phyloP scores from a whole-genome alignment of 2,329 filamentous ascomycete genomes.

The Trichophyton mentagrophytes region DNA sequence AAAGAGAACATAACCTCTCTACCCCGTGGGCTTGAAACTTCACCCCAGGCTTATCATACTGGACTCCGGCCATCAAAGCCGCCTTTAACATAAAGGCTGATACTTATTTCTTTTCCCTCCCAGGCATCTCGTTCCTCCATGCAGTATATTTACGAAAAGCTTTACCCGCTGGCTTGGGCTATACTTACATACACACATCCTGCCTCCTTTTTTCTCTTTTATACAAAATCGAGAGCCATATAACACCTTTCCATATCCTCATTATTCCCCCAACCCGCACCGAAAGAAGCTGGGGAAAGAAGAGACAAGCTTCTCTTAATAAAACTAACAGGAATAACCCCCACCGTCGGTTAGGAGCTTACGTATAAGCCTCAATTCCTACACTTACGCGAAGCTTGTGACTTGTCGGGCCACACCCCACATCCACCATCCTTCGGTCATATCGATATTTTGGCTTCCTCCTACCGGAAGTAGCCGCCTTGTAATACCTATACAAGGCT shows the following conservation, averaged over 20 bases:
- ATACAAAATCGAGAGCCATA: neutral
- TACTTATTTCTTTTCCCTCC: neutral
- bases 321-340: neutral
- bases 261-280: neutral
- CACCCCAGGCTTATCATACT: neutral
- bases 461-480: neutral
- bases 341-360: neutral
- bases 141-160: neutral
- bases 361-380: neutral
- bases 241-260: neutral
- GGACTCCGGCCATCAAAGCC: neutral
- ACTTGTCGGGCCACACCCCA: neutral
- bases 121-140: neutral
- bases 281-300: neutral
- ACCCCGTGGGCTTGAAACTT: neutral
- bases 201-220: neutral
- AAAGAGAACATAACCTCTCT: neutral
- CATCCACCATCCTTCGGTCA: neutral
- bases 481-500: conserved; percentile 3
- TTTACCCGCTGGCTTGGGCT: neutral
- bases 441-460: neutral
- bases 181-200: neutral
- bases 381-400: neutral
- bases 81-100: neutral
- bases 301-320: neutral